Evolutionary conservation across 2,329 filamentous ascomycete genomes (phyloP).

Genomic region (Penicillium nordicum): DNA sequence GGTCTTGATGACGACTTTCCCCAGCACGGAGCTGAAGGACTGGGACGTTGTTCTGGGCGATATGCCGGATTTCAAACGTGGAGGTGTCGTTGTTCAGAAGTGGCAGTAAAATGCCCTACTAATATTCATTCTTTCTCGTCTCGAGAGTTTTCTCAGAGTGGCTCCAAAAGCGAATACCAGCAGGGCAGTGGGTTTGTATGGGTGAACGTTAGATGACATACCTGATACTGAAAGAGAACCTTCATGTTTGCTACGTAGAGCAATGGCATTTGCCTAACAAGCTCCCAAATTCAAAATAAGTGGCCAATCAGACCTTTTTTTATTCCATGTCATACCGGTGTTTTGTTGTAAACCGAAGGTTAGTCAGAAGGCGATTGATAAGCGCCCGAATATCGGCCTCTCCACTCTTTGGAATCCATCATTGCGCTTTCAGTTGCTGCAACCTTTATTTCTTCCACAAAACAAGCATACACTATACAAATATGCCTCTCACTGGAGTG

Average conservation of each 20-base stretch:
- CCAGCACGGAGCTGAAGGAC: conserved; percentile 60
- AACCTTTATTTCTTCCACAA: not conserved
- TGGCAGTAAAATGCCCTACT: conserved; percentile 34
- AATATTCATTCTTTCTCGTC: not conserved
- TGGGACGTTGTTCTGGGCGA: conserved; percentile 47
- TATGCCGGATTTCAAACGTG: conserved; percentile 49
- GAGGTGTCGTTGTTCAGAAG: conserved; percentile 51
- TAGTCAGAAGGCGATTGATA: conserved; percentile 28
- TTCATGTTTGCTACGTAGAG: conserved; percentile 3
- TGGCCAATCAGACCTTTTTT: not conserved
- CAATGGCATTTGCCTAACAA: not conserved
- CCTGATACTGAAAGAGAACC: not conserved
- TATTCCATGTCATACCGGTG: not conserved
- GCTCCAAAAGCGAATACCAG: conserved; percentile 7
- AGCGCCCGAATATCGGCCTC: conserved; percentile 24
- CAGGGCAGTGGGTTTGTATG: not conserved
- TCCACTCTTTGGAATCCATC: conserved; percentile 13
- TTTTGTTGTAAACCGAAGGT: not conserved
- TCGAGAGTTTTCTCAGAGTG: not conserved
- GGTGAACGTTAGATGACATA: conserved; percentile 4
- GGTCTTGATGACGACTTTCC: conserved; percentile 64
- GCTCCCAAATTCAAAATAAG: not conserved
- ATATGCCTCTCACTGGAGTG: conserved; percentile 43
- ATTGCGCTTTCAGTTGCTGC: conserved; percentile 1
- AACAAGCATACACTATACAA: conserved; percentile 1